Percentiles rank a stretch among this genome's conserved stretches.
Conservation (phyloP, 352 stramenopile genomes). For the Pythium phragmiticola region DNA sequence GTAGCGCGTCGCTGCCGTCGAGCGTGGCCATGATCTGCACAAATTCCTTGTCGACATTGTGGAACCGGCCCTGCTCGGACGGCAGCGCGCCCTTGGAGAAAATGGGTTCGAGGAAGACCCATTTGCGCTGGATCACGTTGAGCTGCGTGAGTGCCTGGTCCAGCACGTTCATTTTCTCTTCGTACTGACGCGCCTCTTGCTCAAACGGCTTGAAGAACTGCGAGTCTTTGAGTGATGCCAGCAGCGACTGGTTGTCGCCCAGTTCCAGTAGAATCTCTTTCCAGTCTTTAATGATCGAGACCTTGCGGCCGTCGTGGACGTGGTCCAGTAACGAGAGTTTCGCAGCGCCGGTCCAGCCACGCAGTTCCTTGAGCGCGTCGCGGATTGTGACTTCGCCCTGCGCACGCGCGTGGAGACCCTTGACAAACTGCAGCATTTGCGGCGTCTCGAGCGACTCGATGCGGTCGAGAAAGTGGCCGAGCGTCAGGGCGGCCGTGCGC, state of each 20-base stretch:
- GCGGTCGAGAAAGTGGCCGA: constrained; percentile 89
- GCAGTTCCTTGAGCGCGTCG: constrained; percentile 92
- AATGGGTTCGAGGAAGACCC: constrained; percentile 96
- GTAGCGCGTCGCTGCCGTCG: constrained; percentile 77
- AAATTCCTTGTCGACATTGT: constrained; percentile 93
- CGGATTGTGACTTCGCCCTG: constrained; percentile 95
- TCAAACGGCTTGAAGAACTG: constrained; percentile 96
- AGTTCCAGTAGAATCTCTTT: constrained; percentile 94
- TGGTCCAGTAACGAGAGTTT: constrained; percentile 88
- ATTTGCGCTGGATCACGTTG: constrained; percentile 94
- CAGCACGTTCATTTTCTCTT: constrained; percentile 87
- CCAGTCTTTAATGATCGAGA: constrained; percentile 95
- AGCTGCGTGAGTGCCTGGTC: constrained; percentile 83
- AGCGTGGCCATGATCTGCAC: constrained; percentile 91
- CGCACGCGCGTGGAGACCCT: constrained; percentile 88
- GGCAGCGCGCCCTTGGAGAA: constrained; percentile 94
- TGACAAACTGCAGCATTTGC: constrained; percentile 90
- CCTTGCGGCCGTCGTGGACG: constrained; percentile 75
- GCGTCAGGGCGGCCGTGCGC: constrained; percentile 87
- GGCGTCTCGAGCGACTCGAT: constrained; percentile 78
- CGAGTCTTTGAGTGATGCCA: constrained; percentile 94
- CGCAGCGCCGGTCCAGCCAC: constrained; percentile 90
- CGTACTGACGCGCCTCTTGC: constrained; percentile 87
- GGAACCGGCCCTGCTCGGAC: constrained; percentile 88
- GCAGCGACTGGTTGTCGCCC: constrained; percentile 94